A percentile compares a stretch with the other conserved stretches of the same genome.
phyloP scores from a whole-genome alignment of 805 yeast genomes.

The Yarrowia phangngaensis region DNA sequence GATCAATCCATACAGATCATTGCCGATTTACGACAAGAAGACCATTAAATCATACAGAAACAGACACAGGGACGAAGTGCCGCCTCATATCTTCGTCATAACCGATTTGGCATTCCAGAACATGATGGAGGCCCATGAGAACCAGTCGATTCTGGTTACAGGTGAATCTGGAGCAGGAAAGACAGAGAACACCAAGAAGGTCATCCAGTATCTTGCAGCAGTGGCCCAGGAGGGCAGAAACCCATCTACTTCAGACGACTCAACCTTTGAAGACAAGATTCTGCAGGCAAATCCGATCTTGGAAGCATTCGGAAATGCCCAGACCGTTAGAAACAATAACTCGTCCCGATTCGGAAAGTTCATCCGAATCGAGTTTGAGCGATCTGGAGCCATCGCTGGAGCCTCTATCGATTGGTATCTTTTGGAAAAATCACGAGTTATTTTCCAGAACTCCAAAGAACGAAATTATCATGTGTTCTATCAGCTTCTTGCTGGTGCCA shows the following conservation, averaged over 20 bases:
- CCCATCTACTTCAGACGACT: constrained; percentile 17
- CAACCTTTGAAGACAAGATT: constrained; percentile 74
- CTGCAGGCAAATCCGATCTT: constrained; percentile 91
- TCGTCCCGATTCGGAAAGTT: constrained; percentile 97
- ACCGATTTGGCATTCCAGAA: constrained; percentile 83
- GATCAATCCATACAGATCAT: constrained; percentile 78
- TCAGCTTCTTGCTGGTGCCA: constrained; percentile 71
- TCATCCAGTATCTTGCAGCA: constrained; percentile 84
- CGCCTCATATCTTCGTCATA: constrained; percentile 89
- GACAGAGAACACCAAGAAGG: constrained; percentile 94
- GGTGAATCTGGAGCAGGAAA: constrained; percentile 99
- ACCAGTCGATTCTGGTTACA: constrained; percentile 92
- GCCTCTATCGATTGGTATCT: constrained; percentile 94
- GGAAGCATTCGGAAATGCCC: constrained; percentile 96
- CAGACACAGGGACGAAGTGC: constrained; percentile 45
- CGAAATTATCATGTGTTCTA: constrained; percentile 93
- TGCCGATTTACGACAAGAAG: constrained; percentile 66
- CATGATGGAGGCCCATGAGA: constrained; percentile 60
- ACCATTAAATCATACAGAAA: constrained; percentile 55
- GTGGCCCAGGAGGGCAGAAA: constrained; percentile 47
- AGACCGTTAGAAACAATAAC: constrained; percentile 87
- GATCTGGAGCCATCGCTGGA: constrained; percentile 65
- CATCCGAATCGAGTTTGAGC: constrained; percentile 73
- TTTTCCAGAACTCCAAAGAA: constrained; percentile 67
- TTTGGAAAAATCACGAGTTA: constrained; percentile 88